Base-by-base conservation (phyloP, 2,329 filamentous ascomycete genomes). In the Phoma sp. region DNA sequence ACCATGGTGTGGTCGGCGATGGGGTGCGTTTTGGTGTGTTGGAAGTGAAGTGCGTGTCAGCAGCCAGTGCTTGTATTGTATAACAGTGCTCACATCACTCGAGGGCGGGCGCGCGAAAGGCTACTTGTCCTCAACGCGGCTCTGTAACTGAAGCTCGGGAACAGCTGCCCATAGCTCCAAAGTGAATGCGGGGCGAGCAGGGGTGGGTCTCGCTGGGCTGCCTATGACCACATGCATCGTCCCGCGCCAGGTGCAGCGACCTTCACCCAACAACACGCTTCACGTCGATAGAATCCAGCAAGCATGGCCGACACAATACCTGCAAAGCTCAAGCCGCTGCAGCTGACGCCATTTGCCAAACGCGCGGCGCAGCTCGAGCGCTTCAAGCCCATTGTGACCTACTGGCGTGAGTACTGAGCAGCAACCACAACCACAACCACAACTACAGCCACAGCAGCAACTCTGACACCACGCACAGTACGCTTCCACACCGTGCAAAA, bases 371-470 rank as follows among this genome's bases (percentile, higher is more conserved):
- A 99, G 79, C 85, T 99, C 43, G 90, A 94, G 74, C 73, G 84
- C 55, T 85, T 88, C 70, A 95, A 94, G 76, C 95, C 95, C 8
- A 91, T 95, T 56, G 85, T 98, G 64, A 84, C 93, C 60, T 99
- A 98, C 76, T 98, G 94, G 92, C 95, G 94, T 96, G 84, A 71
- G 89, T 84, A 37, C 41, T 36, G 10, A 27, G 31, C 29, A n/a
- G 17, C 35, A 31, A 10, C 29, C 5, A 31, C 29, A 31, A 12
- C 29, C 5, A 13, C 29, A 31, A 10, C 29, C 2, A 31, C 29
- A 31, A 12, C 29, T 1, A 13, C 10, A 31, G 12, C 22, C 22
- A 24, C 29, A 31, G 12, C 29, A 31, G 29, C 29, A 31, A 31
- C 54, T 17, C 70, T 74, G 53, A 71, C 48, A 4, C 25, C 9